Base-by-base conservation (phyloP, 208 protist species). In the Trypanosoma cruzi region DNA sequence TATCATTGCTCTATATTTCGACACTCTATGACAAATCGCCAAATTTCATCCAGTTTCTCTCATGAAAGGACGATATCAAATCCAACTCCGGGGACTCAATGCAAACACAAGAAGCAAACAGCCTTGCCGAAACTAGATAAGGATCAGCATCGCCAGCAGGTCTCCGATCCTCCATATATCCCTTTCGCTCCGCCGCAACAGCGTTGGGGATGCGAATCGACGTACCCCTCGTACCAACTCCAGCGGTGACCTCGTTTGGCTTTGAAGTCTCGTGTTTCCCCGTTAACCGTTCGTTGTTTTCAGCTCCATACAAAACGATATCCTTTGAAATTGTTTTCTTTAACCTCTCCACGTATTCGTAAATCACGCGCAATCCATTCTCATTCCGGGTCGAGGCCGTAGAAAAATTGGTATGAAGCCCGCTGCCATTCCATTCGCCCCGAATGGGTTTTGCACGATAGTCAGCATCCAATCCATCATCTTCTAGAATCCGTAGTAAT, bases 381-480 rank as follows among this genome's bases (percentile, higher is more conserved):
- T 93, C 80, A 28, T 62, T 77, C 32, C 91, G 86, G 75, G 82
- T 99, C 29, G 76, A 79, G 66, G 94, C 80, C 16, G 98, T 99
- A 26, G 97, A 99, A 73, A 98, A 98, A 93, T 99, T 99, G 32
- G 96, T 98, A 85, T 99, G 98, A 68, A 98, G 93, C 20, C 98
- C 92, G 58, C 97, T 96, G 42, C 98, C 98, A 80, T 99, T 99
- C 98, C 98, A 99, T 82, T 99, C 97, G 37, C 97, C 97, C n/a
- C 80, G 36, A 67, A 99, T 95, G 11, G 97, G 97, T 83, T 99
- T 99, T 56, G 90, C 86, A 55, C 82, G 71, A 71, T 90, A 94
- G 56, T 94, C 86, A n/a, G 81, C 86, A 66, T 94, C 88, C 53
- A 96, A 75, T 40, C 80, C 79, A 26, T 88, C 74, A 22, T 68